A percentile compares a stretch with the other conserved stretches of the same genome.
These are phyloP conservation scores for Hortiboletus flavorubellus DNA, from an alignment of 768 basidiomycete species.

Conservation along the genomic window DNA sequence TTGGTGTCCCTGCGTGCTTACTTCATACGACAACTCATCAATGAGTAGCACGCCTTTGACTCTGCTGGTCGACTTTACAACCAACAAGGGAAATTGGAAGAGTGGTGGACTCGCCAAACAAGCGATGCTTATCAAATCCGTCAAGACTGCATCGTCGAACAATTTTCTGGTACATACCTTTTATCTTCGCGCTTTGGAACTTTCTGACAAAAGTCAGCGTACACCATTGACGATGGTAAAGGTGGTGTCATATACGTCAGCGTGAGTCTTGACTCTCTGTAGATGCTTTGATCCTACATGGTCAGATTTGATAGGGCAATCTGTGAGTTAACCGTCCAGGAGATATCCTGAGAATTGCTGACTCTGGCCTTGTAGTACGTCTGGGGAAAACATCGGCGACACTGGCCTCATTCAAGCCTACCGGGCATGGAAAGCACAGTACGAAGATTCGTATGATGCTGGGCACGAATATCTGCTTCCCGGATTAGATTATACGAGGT, in stretches of 20 bases:
- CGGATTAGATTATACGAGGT: conserved; percentile 75
- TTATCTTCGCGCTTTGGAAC: not conserved
- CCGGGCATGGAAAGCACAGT: conserved; percentile 87
- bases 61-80: conserved; percentile 89
- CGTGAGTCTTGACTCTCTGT: conserved; percentile 39
- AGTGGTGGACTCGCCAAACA: conserved; percentile 94
- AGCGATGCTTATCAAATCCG: conserved; percentile 78
- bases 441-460: conserved; percentile 49
- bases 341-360: not conserved
- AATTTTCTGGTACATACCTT: conserved; percentile 71
- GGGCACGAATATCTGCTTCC: conserved; percentile 76
- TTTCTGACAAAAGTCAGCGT: conserved; percentile 42
- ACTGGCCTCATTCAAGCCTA: conserved; percentile 81
- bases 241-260: conserved; percentile 85
- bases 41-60: conserved; percentile 78
- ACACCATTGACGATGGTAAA: conserved; percentile 81
- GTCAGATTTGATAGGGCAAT: conserved; percentile 52
- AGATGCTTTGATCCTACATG: not conserved
- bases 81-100: conserved; percentile 77
- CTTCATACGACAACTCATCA: not conserved
- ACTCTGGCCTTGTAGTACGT: conserved; percentile 52
- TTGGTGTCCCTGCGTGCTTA: conserved; percentile 32
- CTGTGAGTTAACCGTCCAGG: conserved; percentile 44
- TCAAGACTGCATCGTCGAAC: conserved; percentile 86
- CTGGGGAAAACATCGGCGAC: conserved; percentile 91